phyloP scores from a whole-genome alignment of 805 yeast genomes.

The Clavispora santaluciae region DNA sequence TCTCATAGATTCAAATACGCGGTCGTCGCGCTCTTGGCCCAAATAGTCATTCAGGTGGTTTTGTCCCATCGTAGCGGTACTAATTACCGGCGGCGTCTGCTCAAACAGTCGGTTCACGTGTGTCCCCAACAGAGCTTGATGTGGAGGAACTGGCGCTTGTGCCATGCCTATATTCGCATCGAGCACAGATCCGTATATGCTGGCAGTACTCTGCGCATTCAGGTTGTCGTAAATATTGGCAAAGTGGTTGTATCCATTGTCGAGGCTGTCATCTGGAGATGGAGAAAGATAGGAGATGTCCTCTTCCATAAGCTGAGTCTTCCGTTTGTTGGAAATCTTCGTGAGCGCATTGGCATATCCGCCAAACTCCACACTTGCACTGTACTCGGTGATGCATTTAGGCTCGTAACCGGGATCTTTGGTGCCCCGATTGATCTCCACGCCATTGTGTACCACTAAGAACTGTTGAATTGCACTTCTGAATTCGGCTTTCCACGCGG shows the following conservation, averaged over 20 bases:
- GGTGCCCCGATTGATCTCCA: conserved; percentile 24
- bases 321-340: conserved; percentile 6
- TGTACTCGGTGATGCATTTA: conserved; percentile 27
- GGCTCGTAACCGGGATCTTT: conserved; percentile 28
- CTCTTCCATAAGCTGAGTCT: neutral
- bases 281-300: neutral
- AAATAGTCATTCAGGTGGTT: neutral
- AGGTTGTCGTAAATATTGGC: neutral
- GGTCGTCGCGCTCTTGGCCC: neutral
- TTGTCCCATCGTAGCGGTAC: neutral
- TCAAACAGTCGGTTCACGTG: neutral
- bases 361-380: conserved; percentile 37
- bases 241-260: neutral
- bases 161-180: neutral
- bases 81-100: neutral
- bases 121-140: neutral
- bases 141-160: neutral
- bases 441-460: conserved; percentile 21
- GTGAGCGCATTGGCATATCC: conserved; percentile 29
- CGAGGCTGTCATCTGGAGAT: neutral
- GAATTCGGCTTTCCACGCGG: conserved; percentile 28
- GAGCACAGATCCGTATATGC: neutral
- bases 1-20: neutral
- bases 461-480: conserved; percentile 26
- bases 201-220: neutral